Evolutionary conservation across 2,329 filamentous ascomycete species (phyloP).

Genomic region (Cryoendolithus antarcticus): DNA sequence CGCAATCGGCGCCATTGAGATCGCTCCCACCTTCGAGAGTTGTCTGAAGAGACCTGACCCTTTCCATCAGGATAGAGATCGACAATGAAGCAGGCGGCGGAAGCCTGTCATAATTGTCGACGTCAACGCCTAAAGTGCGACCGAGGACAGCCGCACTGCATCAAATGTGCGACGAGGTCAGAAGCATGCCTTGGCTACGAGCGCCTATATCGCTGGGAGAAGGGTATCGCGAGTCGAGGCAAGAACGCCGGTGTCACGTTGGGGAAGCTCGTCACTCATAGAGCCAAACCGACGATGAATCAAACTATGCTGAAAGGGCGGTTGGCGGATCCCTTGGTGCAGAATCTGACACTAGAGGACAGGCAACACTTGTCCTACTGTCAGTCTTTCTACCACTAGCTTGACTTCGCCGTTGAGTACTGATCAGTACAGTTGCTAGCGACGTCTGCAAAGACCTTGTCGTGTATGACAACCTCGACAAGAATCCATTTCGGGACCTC

Average conservation of each 20-base stretch:
- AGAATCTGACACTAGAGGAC: not conserved
- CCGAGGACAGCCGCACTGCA: conserved; percentile 45
- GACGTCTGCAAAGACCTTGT: conserved; percentile 44
- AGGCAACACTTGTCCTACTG: conserved; percentile 4
- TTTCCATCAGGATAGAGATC: too few species aligned
- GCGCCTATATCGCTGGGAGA: conserved; percentile 48
- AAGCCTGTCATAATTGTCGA: conserved; percentile 50
- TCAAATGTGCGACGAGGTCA: conserved; percentile 45
- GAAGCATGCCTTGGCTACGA: conserved; percentile 51
- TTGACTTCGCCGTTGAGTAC: conserved; percentile 9
- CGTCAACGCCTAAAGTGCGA: conserved; percentile 50
- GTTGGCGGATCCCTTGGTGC: conserved; percentile 2
- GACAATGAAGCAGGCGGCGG: conserved; percentile 8
- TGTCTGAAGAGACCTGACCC: too few species aligned
- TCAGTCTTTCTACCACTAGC: not conserved
- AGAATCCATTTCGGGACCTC: conserved; percentile 38
- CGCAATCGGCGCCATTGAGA: too few species aligned
- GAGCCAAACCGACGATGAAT: not conserved
- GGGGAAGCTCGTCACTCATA: conserved; percentile 20
- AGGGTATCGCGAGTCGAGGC: conserved; percentile 38
- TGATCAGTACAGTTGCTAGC: conserved; percentile 17
- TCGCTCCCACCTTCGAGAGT: too few species aligned
- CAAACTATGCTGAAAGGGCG: not conserved
- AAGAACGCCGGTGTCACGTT: conserved; percentile 44
- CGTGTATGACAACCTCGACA: conserved; percentile 32